Base-by-base conservation (phyloP, 2,329 filamentous ascomycete species). In the Fusarium secorum region DNA sequence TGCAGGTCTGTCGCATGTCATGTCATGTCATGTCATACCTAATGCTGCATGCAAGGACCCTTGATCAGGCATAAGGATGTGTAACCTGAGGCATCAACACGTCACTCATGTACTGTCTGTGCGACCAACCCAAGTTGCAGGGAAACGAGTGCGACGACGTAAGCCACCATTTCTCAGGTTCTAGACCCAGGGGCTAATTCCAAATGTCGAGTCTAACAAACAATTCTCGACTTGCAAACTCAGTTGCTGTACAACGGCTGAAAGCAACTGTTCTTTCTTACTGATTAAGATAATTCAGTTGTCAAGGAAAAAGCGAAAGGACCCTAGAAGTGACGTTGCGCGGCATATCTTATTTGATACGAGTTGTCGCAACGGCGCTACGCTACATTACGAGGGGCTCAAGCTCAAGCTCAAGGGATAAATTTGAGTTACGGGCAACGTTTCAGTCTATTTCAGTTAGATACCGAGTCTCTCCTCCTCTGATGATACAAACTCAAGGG, bases 91-190 rank as follows among this genome's bases (percentile, higher is more conserved):
- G 69, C 69, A 66, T 15, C n/a, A 5, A 32, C 22, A 30, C 42
- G 52, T 54, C 64, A 64, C 41, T n/a, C n/a, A 4, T 20, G 42
- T 22, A 33, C 24, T 44, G 17, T 44, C 26, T n/a, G 48, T 58
- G 49, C 49, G 24, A 55, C 38, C n/a, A 26, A 28, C 42, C 22
- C 41, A 62, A 33, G 30, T 32, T 36, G 54, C 35, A 62, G 36
- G 49, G 49, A 71, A 68, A 56, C 51, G 61, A 53, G 58, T 41
- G 54, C 52, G 42, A 66, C 64, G 56, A 72, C 68, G 68, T 64
- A 67, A 70, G 68, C 68, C 58, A 67, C 53, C 58, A 67, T 68
- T 68, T 63, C 45, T 68, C 24, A 56, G 35, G 35, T 68, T 52
- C 51, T 28, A 53, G 33, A 28, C 41, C 49, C 41, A 68, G 58